Percentiles rank a stretch among this genome's conserved stretches.
These are phyloP conservation scores for Beauveria bassiana DNA, from an alignment of 2,329 filamentous ascomycete species.

Conservation along the genomic window DNA sequence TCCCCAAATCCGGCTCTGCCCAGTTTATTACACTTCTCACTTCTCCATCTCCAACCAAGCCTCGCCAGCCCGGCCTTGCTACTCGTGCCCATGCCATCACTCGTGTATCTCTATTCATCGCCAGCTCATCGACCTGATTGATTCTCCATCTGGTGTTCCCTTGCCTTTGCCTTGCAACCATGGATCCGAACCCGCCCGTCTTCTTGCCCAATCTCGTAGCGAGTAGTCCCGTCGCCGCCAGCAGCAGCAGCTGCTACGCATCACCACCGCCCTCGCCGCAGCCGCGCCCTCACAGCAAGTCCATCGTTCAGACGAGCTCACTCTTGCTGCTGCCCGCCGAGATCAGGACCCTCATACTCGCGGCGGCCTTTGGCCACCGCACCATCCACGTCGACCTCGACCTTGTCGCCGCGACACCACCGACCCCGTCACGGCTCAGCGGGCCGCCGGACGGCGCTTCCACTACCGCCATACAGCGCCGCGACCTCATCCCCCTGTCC, in stretches of 20 bases:
- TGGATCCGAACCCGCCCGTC: not conserved
- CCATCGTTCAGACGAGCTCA: not conserved
- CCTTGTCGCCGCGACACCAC: not conserved
- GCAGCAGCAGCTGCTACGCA: not conserved
- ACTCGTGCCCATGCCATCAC: not conserved
- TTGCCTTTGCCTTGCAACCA: not conserved
- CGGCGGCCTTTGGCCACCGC: constrained; percentile 2
- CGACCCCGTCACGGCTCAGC: not conserved
- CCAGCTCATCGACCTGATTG: not conserved
- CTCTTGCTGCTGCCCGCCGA: not conserved
- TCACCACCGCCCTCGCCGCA: constrained; percentile 1
- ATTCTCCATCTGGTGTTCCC: not conserved
- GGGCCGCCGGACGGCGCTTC: not conserved
- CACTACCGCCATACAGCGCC: not conserved
- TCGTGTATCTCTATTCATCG: not conserved
- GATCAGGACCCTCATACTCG: not conserved
- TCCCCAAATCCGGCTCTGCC: not conserved
- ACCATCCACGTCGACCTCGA: constrained; percentile 7
- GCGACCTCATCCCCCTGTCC: not conserved
- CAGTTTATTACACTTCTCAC: not conserved
- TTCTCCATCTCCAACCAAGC: not conserved
- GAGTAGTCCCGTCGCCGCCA: not conserved
- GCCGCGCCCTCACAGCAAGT: not conserved
- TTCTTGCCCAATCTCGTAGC: not conserved
- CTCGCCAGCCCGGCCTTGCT: not conserved